Conservation (phyloP, 225 moss, liverwort and hornwort genomes). For the Marchantia polymorpha region DNA sequence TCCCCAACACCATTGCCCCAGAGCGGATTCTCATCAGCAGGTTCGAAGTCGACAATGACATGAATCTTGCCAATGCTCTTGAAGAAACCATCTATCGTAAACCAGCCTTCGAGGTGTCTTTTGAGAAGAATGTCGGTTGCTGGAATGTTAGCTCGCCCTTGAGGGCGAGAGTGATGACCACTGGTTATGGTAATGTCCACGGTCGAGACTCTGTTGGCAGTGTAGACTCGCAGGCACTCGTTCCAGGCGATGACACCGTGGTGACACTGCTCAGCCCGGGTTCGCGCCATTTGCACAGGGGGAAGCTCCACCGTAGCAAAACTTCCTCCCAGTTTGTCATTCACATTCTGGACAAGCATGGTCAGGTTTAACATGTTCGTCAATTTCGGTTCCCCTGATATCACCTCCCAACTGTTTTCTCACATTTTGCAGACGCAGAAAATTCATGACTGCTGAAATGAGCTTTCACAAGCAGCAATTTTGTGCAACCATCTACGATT, state of each 20-base stretch:
- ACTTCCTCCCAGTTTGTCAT: conserved; percentile 60
- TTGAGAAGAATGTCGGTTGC: conserved; percentile 56
- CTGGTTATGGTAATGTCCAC: conserved; percentile 48
- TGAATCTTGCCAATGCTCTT: conserved; percentile 59
- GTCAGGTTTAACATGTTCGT: background rate
- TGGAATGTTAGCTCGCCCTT: conserved; percentile 57
- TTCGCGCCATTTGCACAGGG: conserved; percentile 62
- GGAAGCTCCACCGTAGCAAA: conserved; percentile 62
- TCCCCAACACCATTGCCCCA: conserved; percentile 66
- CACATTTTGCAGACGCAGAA: background rate
- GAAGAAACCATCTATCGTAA: conserved; percentile 45
- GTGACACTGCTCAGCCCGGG: conserved; percentile 46
- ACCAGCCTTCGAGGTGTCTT: conserved; percentile 58
- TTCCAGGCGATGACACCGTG: conserved; percentile 53
- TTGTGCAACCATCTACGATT: too few species aligned
- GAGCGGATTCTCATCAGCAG: conserved; percentile 49
- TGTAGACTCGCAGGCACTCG: conserved; percentile 63
- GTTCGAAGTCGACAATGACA: conserved; percentile 52
- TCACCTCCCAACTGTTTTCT: background rate
- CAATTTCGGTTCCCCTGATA: background rate
- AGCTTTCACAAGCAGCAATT: too few species aligned
- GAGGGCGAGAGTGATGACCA: conserved; percentile 39
- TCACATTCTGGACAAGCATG: conserved; percentile 49
- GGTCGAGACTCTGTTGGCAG: conserved; percentile 53
- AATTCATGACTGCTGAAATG: too few species aligned